Evolutionary conservation across 163 green algal genomes (phyloP).

Genomic region (Botryococcus braunii): DNA sequence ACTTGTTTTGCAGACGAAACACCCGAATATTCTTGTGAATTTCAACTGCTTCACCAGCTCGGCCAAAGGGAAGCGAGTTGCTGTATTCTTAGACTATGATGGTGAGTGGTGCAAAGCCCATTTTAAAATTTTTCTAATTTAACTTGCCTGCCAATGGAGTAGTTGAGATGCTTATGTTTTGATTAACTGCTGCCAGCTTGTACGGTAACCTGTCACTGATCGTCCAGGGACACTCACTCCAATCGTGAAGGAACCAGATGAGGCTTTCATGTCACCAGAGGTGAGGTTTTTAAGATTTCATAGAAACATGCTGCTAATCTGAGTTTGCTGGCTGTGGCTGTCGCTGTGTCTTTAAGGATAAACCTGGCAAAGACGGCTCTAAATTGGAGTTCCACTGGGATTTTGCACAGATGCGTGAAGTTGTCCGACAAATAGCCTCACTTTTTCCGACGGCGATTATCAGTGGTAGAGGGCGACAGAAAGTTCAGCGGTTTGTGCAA

Average conservation of each 20-base stretch:
- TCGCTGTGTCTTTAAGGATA: no score
- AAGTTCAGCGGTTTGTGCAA: conserved; percentile 87
- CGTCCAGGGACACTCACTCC: conserved; percentile 80
- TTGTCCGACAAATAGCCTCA: conserved; percentile 62
- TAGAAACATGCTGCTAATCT: no score
- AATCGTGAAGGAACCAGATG: conserved; percentile 91
- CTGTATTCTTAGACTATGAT: conserved; percentile 96
- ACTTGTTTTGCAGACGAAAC: conserved; percentile 27
- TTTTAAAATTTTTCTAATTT: no score
- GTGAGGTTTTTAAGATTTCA: conserved; percentile 26
- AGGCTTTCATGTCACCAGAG: conserved; percentile 72
- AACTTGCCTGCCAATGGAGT: not conserved
- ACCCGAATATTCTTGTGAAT: conserved; percentile 50
- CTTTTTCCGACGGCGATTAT: conserved; percentile 94
- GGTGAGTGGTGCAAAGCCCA: no score
- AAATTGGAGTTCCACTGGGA: no score
- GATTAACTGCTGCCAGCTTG: conserved; percentile 2
- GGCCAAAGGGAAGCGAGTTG: conserved; percentile 51
- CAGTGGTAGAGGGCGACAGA: conserved; percentile 73
- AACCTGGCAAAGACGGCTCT: no score
- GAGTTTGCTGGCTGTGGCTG: no score
- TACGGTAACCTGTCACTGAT: not conserved
- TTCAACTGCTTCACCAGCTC: conserved; percentile 45
- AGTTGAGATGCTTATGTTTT: no score
- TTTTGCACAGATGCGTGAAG: conserved; percentile 66